Evolutionary conservation across 139 green algal genomes (phyloP), one percentile per base, ranked within the genome.

Genomic region (Haematococcus lacustris): DNA sequence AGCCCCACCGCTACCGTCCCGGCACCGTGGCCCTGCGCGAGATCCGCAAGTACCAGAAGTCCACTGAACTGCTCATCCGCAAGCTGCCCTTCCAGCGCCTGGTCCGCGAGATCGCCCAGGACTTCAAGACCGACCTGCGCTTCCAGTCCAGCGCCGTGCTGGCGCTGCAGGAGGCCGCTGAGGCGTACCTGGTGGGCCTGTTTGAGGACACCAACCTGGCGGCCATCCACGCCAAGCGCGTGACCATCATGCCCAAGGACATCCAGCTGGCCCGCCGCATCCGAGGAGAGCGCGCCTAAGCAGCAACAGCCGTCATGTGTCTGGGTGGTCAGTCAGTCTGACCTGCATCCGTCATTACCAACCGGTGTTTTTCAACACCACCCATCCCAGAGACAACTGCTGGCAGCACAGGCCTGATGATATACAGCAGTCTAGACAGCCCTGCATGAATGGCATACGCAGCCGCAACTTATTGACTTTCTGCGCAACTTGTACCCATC

Each of bases 141-240:
- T 98, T 97, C 89, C 93, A 98, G 89, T 84, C 73, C 76, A 88
- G 84, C 51, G 94, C 93, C 38, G 91, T 98, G 57, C 83, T 97
- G 66, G 94, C 89, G 34, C 88, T 98, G 64, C 93, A 98, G 86
- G 93, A 98, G 85, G 93, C 93, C 30, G 89, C 93, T 68, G 94
- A 98, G 89, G 94, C 93, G 30, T 98, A 97, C 87, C 87, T 98
- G 78, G 93, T 98, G 40, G 93, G 93, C 72, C 86, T 98, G 73
- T 98, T 98, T 62, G 94, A 98, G 88, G 94, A 95, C 85, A 90
- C 83, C 71, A 93, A 92, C 79, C 71, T 93, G 81, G 90, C 84
- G 71, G 88, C 90, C 61, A 93, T 93, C 76, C 90, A 97, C 81
- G 90, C 90, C 78, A 94, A 96, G 84, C 86, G 90, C 25, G 92